These are phyloP conservation scores for Clarireedia sp. DNA, from an alignment of 2,329 filamentous ascomycete species.

Conservation along the genomic window DNA sequence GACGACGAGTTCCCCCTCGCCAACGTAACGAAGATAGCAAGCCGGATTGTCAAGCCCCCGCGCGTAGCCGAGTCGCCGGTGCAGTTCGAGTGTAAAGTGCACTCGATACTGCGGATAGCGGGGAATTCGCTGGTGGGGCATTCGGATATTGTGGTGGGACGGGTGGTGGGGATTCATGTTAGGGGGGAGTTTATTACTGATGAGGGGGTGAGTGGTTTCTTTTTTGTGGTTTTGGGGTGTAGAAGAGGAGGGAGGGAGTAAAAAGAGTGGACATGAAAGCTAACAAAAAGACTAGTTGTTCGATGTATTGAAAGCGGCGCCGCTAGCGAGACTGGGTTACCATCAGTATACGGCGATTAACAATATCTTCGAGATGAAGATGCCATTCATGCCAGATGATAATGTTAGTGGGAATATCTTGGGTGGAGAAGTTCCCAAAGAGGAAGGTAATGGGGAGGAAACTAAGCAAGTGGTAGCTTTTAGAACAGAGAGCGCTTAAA, in stretches of 20 bases:
- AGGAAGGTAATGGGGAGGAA: background rate
- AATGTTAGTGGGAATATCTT: slow-evolving; percentile 6
- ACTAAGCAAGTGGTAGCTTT: background rate
- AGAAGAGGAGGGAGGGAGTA: too few species aligned
- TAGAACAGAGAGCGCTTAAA: background rate
- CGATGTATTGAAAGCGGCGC: slow-evolving; percentile 14
- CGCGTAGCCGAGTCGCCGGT: slow-evolving; percentile 15
- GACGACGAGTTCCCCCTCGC: slow-evolving; percentile 2
- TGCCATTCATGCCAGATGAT: slow-evolving; percentile 17
- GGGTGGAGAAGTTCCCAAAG: background rate
- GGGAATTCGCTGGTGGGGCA: slow-evolving; percentile 13
- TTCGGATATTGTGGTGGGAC: slow-evolving; percentile 16
- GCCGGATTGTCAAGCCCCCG: slow-evolving; percentile 10
- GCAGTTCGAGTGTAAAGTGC: slow-evolving; percentile 13
- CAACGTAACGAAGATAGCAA: slow-evolving; percentile 9
- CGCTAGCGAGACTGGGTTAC: slow-evolving; percentile 13
- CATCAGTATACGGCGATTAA: slow-evolving; percentile 16
- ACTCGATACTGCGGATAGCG: slow-evolving; percentile 12
- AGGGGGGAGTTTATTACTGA: slow-evolving; percentile 15
- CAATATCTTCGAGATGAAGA: slow-evolving; percentile 12
- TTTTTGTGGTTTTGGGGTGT: background rate
- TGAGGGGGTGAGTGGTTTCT: background rate
- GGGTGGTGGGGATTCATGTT: slow-evolving; percentile 15
- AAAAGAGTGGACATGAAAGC: too few species aligned
- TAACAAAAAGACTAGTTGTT: slow-evolving; percentile 3